Percentiles rank a stretch among this genome's conserved stretches.
These are phyloP conservation scores for Beauveria australis DNA, from an alignment of 2,329 filamentous ascomycete species.

Conservation along the genomic window DNA sequence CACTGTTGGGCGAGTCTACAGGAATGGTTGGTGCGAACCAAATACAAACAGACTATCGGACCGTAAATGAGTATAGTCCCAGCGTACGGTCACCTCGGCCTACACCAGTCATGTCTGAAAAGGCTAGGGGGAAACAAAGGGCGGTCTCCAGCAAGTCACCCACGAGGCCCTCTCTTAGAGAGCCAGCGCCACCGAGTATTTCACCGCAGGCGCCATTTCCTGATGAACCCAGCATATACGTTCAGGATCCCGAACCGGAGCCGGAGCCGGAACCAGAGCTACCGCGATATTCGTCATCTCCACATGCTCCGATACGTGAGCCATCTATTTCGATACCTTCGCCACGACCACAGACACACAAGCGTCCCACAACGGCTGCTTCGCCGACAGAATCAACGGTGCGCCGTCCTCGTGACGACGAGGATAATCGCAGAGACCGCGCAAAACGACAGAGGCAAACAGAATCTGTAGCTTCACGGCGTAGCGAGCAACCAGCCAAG, in stretches of 20 bases:
- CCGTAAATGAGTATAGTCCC: conserved; percentile 1
- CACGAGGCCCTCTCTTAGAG: background rate
- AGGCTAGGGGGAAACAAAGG: conserved; percentile 14
- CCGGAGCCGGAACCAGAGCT: background rate
- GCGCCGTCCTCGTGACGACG: background rate
- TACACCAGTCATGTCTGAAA: conserved; percentile 10
- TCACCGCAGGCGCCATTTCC: background rate
- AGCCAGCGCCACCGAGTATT: background rate
- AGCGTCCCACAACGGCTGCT: background rate
- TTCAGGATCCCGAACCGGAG: conserved; percentile 14
- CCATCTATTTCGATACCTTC: background rate
- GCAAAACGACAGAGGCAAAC: conserved; percentile 1
- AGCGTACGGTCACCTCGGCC: background rate
- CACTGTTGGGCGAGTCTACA: conserved; percentile 26
- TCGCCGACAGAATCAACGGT: background rate
- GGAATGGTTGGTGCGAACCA: conserved; percentile 30
- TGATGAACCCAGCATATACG: background rate
- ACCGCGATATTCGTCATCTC: background rate
- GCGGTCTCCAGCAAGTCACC: background rate
- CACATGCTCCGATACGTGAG: background rate
- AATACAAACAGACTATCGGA: conserved; percentile 17
- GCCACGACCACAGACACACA: background rate
- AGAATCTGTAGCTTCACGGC: background rate
- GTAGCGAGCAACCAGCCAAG: conserved; percentile 4
- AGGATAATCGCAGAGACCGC: background rate